These are phyloP conservation scores for Kalmusia sp. DNA, from an alignment of 2,329 filamentous ascomycete genomes.

Conservation along the genomic window DNA sequence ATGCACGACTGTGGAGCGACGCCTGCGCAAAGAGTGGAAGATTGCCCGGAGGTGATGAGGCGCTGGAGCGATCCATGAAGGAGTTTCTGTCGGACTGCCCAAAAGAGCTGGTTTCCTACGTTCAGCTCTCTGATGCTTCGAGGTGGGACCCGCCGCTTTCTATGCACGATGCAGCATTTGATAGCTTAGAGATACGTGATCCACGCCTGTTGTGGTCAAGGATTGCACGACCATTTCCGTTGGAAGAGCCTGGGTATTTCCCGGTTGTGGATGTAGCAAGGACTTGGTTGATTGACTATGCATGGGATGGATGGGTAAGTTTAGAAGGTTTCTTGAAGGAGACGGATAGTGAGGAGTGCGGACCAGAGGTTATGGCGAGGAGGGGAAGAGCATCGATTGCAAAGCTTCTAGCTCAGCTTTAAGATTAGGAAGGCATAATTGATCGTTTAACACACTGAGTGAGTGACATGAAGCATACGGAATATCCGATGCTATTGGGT, in stretches of 20 bases:
- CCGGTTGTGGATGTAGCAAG: background rate
- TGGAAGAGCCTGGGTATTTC: constrained; percentile 3
- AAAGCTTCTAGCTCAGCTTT: background rate
- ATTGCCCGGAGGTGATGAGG: background rate
- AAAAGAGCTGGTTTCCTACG: background rate
- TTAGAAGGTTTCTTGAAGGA: constrained; percentile 3
- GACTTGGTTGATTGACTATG: constrained; percentile 1
- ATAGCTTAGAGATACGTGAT: background rate
- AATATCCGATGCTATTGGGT: no score
- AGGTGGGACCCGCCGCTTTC: background rate
- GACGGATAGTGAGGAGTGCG: constrained; percentile 3
- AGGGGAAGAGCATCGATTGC: background rate
- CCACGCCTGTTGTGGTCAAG: background rate
- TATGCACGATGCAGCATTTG: background rate
- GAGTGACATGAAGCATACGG: no score
- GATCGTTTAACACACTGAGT: no score
- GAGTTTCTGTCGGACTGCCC: background rate
- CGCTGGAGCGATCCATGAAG: background rate
- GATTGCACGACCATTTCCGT: constrained; percentile 3
- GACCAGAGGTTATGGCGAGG: constrained; percentile 3
- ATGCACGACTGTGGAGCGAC: background rate
- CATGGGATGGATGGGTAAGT: constrained; percentile 5
- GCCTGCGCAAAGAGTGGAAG: background rate
- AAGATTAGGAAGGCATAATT: background rate
- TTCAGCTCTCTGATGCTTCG: constrained; percentile 7